Base-by-base conservation (phyloP, 106 monocot genomes). In the Dactylorhiza incarnata region DNA sequence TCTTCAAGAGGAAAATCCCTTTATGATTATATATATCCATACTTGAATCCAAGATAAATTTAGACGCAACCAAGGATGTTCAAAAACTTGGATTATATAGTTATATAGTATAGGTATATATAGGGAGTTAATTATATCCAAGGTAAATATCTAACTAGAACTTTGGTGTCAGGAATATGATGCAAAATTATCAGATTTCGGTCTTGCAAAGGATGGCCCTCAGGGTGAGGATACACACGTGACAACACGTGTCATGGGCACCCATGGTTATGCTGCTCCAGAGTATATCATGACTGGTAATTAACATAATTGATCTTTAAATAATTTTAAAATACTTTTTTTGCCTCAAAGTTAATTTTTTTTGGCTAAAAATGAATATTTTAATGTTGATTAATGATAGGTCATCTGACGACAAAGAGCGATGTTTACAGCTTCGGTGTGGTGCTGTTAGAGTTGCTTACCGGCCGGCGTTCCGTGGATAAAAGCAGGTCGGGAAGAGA, bases 341-440 rank as follows among this genome's bases (percentile, higher is more conserved):
- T 19, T n/a, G 1, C 20, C 7, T 59, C 20, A 19, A 19, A 59
- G 4, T 59, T 19, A 19, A 7, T 17, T 37, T 37, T 67, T 44
- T 67, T 29, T 5, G 44, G 0, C 45, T 17, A 16, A 43, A 5
- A 68, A 68, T 13, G 0, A 26, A 43, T 68, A 2, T 14, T 68
- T 68, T 68, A 37, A 68, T 68, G 44, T 17, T 69, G 20, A 17
- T 12, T 63, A 7, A 37, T 37, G 37, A 37, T 73, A 84, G 92
- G 92, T 6, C 92, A 93, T 84, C 87, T 93, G 5, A 89, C 89
- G 1, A 52, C 85, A 3, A 89, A 80, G 77, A 95, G 95, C 25
- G 95, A 95, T 54, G 95, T 95, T 43, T 95, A 95, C 63, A 89
- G 95, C 87, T 95, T 74, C 49, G 95, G 95, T 3, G 91, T 95